Conservation (phyloP, 768 basidiomycete genomes). For the Amanita brunnescens region DNA sequence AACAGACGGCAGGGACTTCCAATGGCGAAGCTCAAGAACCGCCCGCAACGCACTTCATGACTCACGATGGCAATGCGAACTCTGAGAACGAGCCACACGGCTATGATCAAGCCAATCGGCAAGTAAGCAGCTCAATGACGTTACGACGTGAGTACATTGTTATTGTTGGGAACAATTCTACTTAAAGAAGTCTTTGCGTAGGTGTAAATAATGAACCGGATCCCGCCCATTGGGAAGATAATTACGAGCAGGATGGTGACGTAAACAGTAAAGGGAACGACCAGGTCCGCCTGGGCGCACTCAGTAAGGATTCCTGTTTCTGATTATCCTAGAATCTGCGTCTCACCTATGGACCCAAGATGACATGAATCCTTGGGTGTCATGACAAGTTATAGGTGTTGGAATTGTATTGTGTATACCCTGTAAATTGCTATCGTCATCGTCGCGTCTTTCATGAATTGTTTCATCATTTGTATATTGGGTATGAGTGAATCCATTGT, state of each 20-base stretch:
- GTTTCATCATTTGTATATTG: constrained; percentile 4
- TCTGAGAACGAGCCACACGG: neutral
- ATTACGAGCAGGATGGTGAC: constrained; percentile 19
- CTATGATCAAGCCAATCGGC: neutral
- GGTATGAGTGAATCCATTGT: constrained; percentile 8
- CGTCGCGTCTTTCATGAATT: neutral
- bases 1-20: neutral
- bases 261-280: constrained; percentile 6
- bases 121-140: neutral
- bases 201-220: neutral
- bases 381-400: too few species aligned
- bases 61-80: neutral
- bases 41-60: neutral
- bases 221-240: constrained; percentile 16
- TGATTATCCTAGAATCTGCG: neutral
- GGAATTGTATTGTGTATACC: too few species aligned
- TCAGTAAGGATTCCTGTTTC: neutral
- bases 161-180: too few species aligned
- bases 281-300: neutral
- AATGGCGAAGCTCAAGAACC: neutral
- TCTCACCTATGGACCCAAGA: neutral
- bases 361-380: neutral
- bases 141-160: neutral
- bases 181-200: neutral
- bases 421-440: neutral